Base-by-base conservation (phyloP, 805 yeast genomes). In the Torulaspora microellipsoides region DNA sequence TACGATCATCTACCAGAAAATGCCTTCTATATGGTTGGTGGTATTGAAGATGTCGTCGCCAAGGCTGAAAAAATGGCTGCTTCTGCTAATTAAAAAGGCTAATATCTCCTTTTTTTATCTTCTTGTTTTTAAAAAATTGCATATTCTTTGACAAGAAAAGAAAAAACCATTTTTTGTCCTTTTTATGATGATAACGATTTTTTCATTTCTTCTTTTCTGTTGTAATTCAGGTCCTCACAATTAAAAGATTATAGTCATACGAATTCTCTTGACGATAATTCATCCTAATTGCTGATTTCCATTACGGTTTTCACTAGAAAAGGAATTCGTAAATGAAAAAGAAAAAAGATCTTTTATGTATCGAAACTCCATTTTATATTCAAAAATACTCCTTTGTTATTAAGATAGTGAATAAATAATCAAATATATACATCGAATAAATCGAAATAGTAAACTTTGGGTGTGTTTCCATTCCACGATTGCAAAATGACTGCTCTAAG, bases 1-100 rank as follows among this genome's bases (percentile, higher is more conserved):
- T 89, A 93, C 80, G 99, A 93, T 76, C 83, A 84, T 78, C 83
- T 93, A 67, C 99, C 99, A 71, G 99, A 93, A 80, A 86, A 84
- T 71, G 99, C 99, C 66, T 93, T 93, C 95, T 93, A 93, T 77
- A 93, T 93, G 99, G 99, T 93, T 75, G 99, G 99, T 79, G 96
- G 96, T 79, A 90, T 93, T 67, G 97, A 90, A 72, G 99, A 93
- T 75, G 99, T 83, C 64, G 74, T 89, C 71, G 95, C 97, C 70
- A 93, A 93, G 83, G 98, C 97, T 69, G 98, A 93, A 78, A 90
- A 91, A 80, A 75, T 93, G 72, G 98, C 98, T 74, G 81, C 95
- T 71, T 96, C 88, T 72, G 77, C 88, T 64, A 80, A 81, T 67
- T 81, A 80, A 48, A 44, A 29, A 31, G 41, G 34, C 25, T 33